phyloP scores from a whole-genome alignment of 2,329 filamentous ascomycete species.

The Lachnellula cervina region DNA sequence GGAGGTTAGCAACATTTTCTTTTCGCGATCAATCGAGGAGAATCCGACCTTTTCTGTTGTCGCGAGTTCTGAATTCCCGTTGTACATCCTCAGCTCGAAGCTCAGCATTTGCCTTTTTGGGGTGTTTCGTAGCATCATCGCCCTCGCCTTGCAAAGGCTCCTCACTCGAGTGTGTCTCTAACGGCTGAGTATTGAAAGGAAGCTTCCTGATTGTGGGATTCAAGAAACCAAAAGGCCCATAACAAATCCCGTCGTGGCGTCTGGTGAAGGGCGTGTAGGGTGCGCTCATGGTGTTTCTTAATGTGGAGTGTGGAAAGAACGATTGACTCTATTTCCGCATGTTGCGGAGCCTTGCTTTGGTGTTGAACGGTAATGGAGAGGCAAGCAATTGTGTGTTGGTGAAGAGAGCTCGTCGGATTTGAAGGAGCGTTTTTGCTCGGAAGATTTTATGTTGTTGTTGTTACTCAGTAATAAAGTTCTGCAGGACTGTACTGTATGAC shows the following conservation, averaged over 20 bases:
- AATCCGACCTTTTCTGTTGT: conserved; percentile 40
- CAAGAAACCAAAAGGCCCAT: conserved; percentile 42
- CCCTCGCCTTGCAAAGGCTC: background rate
- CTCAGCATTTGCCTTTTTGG: conserved; percentile 11
- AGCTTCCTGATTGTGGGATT: conserved; percentile 41
- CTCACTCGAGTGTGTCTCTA: background rate
- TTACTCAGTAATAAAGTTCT: no score
- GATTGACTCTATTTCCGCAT: no score
- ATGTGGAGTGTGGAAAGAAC: no score
- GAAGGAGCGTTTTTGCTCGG: no score
- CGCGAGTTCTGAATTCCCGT: conserved; percentile 40
- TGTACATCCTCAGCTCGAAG: conserved; percentile 23
- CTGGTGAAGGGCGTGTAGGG: background rate
- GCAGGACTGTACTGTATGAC: no score
- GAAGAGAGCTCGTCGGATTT: no score
- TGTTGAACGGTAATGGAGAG: no score
- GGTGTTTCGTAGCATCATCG: background rate
- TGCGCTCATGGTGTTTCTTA: background rate
- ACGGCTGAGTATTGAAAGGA: background rate
- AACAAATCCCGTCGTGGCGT: conserved; percentile 6
- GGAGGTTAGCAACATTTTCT: background rate
- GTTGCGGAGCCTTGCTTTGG: no score
- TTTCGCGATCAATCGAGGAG: background rate
- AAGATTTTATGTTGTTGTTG: no score
- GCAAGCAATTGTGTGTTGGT: no score